Conservation (phyloP, 768 basidiomycete species). For the Glaciozyma martinii region DNA sequence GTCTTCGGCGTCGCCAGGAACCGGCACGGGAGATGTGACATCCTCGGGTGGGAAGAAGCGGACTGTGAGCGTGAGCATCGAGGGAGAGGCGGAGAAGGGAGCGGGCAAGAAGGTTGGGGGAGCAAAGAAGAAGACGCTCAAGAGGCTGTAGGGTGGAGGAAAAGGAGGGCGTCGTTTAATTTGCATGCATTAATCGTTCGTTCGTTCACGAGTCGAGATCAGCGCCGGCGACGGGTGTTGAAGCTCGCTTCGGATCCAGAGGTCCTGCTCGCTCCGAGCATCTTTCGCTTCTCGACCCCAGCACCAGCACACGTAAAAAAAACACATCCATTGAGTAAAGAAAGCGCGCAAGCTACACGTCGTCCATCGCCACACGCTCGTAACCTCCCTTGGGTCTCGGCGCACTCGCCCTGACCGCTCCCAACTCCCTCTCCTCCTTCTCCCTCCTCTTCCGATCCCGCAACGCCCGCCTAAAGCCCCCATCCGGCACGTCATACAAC, state of each 20-base stretch:
- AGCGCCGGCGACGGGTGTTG: too few species aligned
- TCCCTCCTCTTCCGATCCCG: not conserved
- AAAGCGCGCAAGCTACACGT: not conserved
- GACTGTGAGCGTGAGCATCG: not conserved
- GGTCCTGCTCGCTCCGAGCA: too few species aligned
- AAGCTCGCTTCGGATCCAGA: too few species aligned
- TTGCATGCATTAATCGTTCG: too few species aligned
- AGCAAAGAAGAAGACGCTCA: not conserved
- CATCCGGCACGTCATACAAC: constrained; percentile 10
- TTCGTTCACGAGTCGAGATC: too few species aligned
- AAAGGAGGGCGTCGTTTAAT: too few species aligned
- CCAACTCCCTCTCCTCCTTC: not conserved
- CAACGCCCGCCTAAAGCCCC: constrained; percentile 43
- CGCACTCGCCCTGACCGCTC: not conserved
- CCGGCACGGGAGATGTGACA: too few species aligned
- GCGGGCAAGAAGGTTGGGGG: not conserved
- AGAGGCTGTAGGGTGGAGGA: not conserved
- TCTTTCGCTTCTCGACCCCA: too few species aligned
- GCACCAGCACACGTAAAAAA: too few species aligned
- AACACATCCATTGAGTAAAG: not conserved
- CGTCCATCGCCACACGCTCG: constrained; percentile 34
- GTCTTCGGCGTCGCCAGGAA: not conserved
- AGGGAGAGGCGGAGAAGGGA: not conserved
- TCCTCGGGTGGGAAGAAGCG: not conserved
- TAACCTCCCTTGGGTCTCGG: constrained; percentile 40